Evolutionary conservation across 306 rosid species (phyloP).

Genomic region (Ochetophila trinervis): DNA sequence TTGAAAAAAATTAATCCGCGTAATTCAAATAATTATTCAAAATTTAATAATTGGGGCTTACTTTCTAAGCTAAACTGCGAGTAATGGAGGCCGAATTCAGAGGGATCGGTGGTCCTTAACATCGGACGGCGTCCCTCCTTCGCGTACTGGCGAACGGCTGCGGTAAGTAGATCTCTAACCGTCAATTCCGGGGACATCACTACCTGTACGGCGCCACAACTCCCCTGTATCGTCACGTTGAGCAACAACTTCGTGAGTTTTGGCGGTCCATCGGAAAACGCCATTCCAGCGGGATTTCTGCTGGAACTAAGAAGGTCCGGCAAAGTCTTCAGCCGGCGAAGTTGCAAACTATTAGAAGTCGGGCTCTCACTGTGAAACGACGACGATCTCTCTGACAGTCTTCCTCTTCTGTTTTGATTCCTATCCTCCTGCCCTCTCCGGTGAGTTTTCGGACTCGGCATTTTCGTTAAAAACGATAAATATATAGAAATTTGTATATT

Average conservation of each 20-base stretch:
- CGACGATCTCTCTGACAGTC: conserved; percentile 45
- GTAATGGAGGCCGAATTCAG: conserved; percentile 71
- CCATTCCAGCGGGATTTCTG: background rate
- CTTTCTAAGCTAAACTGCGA: conserved; percentile 96
- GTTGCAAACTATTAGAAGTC: conserved; percentile 1
- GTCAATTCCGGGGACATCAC: conserved; percentile 49
- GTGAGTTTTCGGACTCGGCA: conserved; percentile 59
- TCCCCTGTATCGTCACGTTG: conserved; percentile 74
- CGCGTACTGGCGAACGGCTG: conserved; percentile 46
- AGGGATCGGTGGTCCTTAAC: conserved; percentile 35
- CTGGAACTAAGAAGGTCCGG: conserved; percentile 41
- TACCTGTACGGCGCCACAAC: conserved; percentile 72
- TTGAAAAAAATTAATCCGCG: background rate
- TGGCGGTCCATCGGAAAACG: conserved; percentile 30
- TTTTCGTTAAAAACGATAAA: conserved; percentile 23
- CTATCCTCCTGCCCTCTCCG: conserved; percentile 45
- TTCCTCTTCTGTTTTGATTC: conserved; percentile 37
- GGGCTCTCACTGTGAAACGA: conserved; percentile 48
- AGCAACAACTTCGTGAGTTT: conserved; percentile 66
- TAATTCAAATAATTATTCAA: background rate
- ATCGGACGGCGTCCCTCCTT: conserved; percentile 86
- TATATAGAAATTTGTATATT: background rate
- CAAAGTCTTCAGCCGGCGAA: conserved; percentile 72
- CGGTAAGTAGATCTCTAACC: conserved; percentile 56
- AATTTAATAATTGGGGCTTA: conserved; percentile 22